These are phyloP conservation scores for Colletotrichum higginsianum DNA, from an alignment of 2,329 filamentous ascomycete species.

Conservation along the genomic window DNA sequence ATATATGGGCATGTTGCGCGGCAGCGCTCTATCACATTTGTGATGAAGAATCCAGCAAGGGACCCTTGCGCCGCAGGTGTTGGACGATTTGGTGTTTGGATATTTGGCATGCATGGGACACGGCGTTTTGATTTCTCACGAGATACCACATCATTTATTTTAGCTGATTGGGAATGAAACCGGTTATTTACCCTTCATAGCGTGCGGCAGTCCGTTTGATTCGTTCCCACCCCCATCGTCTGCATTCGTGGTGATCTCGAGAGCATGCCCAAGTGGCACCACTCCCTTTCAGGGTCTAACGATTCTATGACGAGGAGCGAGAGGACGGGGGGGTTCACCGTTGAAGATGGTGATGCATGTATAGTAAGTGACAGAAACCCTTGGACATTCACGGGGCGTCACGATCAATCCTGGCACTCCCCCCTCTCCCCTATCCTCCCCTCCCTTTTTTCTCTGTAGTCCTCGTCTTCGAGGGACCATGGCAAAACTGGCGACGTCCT, in stretches of 20 bases:
- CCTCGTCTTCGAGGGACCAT: too few species aligned
- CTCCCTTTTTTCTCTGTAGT: too few species aligned
- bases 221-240: background rate
- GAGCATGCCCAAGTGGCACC: too few species aligned
- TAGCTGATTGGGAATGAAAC: conserved; percentile 35
- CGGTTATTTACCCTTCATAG: background rate
- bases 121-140: conserved; percentile 37
- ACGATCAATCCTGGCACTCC: too few species aligned
- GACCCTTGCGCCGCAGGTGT: background rate
- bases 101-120: conserved; percentile 31
- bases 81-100: background rate
- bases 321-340: too few species aligned
- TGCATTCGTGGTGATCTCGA: background rate
- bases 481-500: too few species aligned
- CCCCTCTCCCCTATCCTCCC: too few species aligned
- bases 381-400: too few species aligned
- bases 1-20: background rate
- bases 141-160: conserved; percentile 43
- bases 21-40: background rate
- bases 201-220: background rate
- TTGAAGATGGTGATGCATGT: too few species aligned
- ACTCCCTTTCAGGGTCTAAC: too few species aligned
- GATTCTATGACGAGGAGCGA: too few species aligned
- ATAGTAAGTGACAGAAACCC: too few species aligned
- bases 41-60: background rate